Base-by-base conservation (phyloP, 495 filamentous ascomycete species). In the Hypomontagnella monticulosa region DNA sequence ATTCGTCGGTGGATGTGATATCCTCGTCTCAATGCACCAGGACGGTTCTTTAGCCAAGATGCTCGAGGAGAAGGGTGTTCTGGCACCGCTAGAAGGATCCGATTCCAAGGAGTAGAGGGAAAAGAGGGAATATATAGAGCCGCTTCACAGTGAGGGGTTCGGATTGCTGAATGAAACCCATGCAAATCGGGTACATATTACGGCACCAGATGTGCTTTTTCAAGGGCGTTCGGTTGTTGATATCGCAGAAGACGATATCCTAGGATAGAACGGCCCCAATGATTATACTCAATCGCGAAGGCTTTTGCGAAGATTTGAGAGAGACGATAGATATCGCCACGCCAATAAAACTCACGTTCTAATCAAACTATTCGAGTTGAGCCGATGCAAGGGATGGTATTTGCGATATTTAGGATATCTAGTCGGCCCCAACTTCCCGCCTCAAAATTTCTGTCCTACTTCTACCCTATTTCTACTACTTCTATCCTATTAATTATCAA, bases 1-100 rank as follows among this genome's bases (percentile, higher is more conserved):
- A 74, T 99, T 99, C 72, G 84, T 99, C 58, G 96, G 95, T 55
- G 95, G 95, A 1, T 98, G 95, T 74, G 96, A 99, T 79, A 99
- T 99, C 57, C 75, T 99, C 70, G 89, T 98, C 79, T 90, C 89
- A 6, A 98, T 98, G 95, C 95, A 98, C 80, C 92, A 97, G 79
- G 96, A 91, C 74, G 95, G 95, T 23, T 92, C 95, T 67, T 83
- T 99, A 62, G 91, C 93, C 1, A 96, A 94, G 79, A 67, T 98
- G 74, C 79, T 99, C 10, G 93, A 96, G 70, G 90, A 93, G 75
- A 96, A 97, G 85, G 82, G 85, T 33, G 93, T 98, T 27, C 73
- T 99, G 37, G 87, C 72, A 19, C 63, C 74, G 5, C 1, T 69
- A 16, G 68, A 73, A 7, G 51, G 46, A 4, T 33, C 56, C 5